phyloP scores from a whole-genome alignment of 805 yeast genomes.

The Wickerhamomyces hampshirensis region DNA sequence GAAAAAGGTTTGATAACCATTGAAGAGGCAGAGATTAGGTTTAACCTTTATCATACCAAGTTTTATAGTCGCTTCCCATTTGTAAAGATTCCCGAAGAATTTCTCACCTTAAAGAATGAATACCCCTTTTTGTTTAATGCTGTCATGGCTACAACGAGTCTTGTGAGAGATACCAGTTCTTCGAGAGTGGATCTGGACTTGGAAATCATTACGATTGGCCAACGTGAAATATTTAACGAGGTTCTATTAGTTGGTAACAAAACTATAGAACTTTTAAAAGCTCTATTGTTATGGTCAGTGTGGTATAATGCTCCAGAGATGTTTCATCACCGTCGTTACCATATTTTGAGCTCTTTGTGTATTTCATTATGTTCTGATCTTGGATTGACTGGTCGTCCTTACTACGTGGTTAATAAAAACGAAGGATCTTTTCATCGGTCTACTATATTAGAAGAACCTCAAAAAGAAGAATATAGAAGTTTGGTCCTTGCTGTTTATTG shows the following conservation, averaged over 20 bases:
- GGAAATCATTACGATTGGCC: constrained; percentile 47
- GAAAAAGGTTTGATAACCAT: constrained; percentile 50
- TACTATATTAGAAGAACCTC: constrained; percentile 33
- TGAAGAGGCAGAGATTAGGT: constrained; percentile 54
- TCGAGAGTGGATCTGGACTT: constrained; percentile 38
- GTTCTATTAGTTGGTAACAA: constrained; percentile 67
- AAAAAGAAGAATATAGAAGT: constrained; percentile 42
- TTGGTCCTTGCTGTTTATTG: constrained; percentile 57
- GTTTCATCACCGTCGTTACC: constrained; percentile 74
- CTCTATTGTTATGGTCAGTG: constrained; percentile 53
- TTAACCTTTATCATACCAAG: constrained; percentile 42
- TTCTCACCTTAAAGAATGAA: constrained; percentile 41
- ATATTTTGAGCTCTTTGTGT: constrained; percentile 60
- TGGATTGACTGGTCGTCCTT: constrained; percentile 58
- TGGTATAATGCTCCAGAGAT: constrained; percentile 88
- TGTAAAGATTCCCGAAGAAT: constrained; percentile 44
- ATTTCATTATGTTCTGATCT: constrained; percentile 69
- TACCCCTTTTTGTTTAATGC: constrained; percentile 62
- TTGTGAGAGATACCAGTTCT: constrained; percentile 29
- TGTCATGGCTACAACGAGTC: constrained; percentile 57
- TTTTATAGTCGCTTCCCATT: constrained; percentile 51
- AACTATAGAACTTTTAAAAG: constrained; percentile 59
- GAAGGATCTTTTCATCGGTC: constrained; percentile 39
- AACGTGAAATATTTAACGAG: constrained; percentile 49
- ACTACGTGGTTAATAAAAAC: constrained; percentile 34